phyloP scores from a whole-genome alignment of 2,329 filamentous ascomycete genomes.

The Neoscytalidium dimidiatum region DNA sequence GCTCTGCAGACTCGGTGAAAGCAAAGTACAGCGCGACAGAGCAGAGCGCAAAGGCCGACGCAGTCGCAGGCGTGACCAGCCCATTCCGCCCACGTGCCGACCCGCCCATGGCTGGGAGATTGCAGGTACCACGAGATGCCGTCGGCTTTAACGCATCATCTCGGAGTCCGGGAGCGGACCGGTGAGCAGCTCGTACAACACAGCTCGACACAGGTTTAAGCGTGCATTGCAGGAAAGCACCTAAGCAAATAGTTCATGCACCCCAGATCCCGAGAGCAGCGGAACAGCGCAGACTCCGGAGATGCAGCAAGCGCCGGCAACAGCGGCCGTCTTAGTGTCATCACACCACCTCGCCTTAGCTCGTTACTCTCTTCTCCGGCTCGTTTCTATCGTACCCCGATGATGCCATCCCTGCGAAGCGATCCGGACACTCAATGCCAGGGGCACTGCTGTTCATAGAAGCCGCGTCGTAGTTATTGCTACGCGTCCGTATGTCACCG shows the following conservation, averaged over 20 bases:
- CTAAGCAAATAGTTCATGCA: slow-evolving; percentile 17
- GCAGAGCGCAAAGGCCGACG: neutral
- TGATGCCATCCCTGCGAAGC: neutral
- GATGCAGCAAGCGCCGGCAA: neutral
- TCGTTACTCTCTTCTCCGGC: slow-evolving; percentile 3
- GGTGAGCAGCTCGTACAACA: neutral
- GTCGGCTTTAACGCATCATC: neutral
- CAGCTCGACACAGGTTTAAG: neutral
- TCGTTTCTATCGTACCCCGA: neutral
- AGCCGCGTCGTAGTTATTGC: neutral
- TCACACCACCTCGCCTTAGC: slow-evolving; percentile 5
- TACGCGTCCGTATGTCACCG: neutral
- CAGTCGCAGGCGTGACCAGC: neutral
- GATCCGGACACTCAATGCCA: neutral
- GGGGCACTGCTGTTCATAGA: neutral
- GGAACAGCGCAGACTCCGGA: neutral
- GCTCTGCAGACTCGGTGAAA: neutral
- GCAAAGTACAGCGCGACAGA: neutral
- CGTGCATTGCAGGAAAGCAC: slow-evolving; percentile 14
- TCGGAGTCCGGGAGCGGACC: neutral
- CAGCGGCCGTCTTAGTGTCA: slow-evolving; percentile 8
- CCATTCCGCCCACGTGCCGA: neutral
- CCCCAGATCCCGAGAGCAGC: slow-evolving; percentile 4
- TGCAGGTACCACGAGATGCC: neutral
- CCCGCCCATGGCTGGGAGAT: neutral